Conservation (phyloP, 345 rosid genomes). For the Eucalyptus regnans region DNA sequence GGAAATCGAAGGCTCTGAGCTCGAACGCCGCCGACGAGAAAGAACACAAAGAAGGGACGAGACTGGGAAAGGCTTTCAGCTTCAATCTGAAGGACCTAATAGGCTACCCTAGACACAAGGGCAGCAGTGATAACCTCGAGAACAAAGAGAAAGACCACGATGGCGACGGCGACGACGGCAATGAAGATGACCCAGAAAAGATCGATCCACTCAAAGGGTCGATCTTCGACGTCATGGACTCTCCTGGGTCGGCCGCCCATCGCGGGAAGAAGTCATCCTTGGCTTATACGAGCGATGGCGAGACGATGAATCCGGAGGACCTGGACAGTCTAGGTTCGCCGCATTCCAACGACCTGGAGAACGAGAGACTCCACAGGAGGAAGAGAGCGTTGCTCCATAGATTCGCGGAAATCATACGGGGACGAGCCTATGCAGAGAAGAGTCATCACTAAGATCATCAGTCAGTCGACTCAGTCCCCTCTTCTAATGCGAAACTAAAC, state of each 20-base stretch:
- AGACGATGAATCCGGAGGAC: constrained; percentile 28
- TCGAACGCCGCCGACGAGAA: background rate
- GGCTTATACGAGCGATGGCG: constrained; percentile 25
- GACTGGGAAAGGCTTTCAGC: constrained; percentile 29
- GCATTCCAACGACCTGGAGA: constrained; percentile 41
- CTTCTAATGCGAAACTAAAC: background rate
- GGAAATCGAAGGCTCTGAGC: background rate
- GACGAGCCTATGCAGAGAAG: constrained; percentile 15
- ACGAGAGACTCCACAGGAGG: constrained; percentile 38
- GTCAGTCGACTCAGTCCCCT: background rate
- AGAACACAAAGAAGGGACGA: constrained; percentile 7
- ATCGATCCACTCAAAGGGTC: constrained; percentile 60
- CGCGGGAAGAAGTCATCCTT: constrained; percentile 31
- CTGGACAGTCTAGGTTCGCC: constrained; percentile 24
- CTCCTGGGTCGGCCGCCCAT: constrained; percentile 26
- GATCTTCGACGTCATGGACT: constrained; percentile 45
- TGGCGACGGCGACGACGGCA: background rate
- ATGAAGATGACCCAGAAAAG: background rate
- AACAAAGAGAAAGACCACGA: background rate
- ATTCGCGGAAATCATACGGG: constrained; percentile 57
- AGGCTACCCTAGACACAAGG: constrained; percentile 26
- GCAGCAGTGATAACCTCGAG: background rate
- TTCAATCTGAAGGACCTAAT: constrained; percentile 42
- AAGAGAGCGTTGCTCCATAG: constrained; percentile 66
- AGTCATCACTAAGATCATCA: background rate